Percentiles rank a stretch among this genome's conserved stretches.
Evolutionary conservation across 495 filamentous ascomycete species (phyloP).

Genomic region (Viridothelium virens): DNA sequence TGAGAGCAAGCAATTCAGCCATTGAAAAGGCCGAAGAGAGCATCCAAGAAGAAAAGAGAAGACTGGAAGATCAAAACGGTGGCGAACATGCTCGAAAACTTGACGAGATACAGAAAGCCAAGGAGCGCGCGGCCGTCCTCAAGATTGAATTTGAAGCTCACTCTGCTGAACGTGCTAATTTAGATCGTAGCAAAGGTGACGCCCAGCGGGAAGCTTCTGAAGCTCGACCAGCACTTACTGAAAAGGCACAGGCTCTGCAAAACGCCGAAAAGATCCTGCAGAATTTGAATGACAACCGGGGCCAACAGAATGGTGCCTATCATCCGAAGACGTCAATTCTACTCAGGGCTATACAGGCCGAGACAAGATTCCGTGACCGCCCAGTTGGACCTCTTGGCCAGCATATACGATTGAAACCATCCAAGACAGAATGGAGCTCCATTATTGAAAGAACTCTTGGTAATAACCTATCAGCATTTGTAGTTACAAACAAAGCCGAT

Average conservation of each 20-base stretch:
- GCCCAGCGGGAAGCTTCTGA: conserved; percentile 36
- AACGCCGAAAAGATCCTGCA: conserved; percentile 42
- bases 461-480: conserved; percentile 57
- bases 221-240: conserved; percentile 17
- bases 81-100: conserved; percentile 30
- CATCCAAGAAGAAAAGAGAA: conserved; percentile 25
- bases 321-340: conserved; percentile 54
- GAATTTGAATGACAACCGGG: conserved; percentile 47
- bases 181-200: conserved; percentile 33
- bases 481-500: conserved; percentile 70
- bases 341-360: conserved; percentile 56
- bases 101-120: conserved; percentile 43
- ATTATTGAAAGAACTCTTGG: conserved; percentile 71
- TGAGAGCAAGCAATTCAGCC: conserved; percentile 30
- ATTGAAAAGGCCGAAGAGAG: conserved; percentile 34
- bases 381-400: conserved; percentile 81
- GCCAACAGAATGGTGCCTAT: conserved; percentile 48
- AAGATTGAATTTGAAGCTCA: conserved; percentile 35
- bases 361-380: conserved; percentile 55
- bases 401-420: conserved; percentile 61
- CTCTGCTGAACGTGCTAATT: conserved; percentile 29
- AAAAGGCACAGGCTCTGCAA: conserved; percentile 34
- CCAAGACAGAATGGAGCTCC: conserved; percentile 58
- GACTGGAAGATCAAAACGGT: conserved; percentile 31
- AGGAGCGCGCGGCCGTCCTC: conserved; percentile 41